Percentiles rank a stretch among this genome's conserved stretches.
Evolutionary conservation across 345 rosid genomes (phyloP).

Genomic region (Eucalyptus urophylla): DNA sequence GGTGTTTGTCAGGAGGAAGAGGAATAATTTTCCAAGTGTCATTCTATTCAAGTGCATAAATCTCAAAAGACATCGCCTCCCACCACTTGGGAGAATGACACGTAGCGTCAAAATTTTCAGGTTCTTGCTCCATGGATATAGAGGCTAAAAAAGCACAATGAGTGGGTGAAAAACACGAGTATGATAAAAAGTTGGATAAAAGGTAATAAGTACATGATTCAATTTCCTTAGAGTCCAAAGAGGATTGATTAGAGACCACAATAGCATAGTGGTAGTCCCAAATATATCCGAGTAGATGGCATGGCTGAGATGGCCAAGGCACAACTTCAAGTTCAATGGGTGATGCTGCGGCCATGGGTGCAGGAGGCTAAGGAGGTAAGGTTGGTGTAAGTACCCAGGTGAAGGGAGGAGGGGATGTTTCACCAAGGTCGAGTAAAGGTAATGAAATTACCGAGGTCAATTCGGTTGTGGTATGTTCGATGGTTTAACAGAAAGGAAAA

Average conservation of each 20-base stretch:
- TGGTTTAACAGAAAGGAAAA: background rate
- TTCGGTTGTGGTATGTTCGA: background rate
- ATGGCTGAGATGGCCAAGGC: background rate
- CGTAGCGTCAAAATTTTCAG: background rate
- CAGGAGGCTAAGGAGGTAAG: background rate
- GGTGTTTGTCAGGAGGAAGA: background rate
- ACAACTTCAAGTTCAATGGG: background rate
- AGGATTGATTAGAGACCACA: background rate
- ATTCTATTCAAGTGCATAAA: background rate
- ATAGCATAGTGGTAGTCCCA: background rate
- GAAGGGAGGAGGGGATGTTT: background rate
- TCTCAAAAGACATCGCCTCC: background rate
- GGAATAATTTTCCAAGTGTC: background rate
- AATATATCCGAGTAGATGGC: background rate
- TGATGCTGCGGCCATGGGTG: background rate
- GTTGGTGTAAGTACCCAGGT: rapidly evolving
- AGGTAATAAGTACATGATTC: background rate
- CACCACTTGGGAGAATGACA: background rate
- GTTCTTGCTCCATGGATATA: background rate
- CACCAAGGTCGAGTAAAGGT: background rate
- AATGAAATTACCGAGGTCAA: rapidly evolving
- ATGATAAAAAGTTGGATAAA: background rate
- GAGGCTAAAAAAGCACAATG: background rate
- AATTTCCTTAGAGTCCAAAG: background rate
- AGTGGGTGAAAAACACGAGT: background rate